Base-by-base conservation (phyloP, 1,284 basidiomycete genomes). In the Heterobasidion irregulare region DNA sequence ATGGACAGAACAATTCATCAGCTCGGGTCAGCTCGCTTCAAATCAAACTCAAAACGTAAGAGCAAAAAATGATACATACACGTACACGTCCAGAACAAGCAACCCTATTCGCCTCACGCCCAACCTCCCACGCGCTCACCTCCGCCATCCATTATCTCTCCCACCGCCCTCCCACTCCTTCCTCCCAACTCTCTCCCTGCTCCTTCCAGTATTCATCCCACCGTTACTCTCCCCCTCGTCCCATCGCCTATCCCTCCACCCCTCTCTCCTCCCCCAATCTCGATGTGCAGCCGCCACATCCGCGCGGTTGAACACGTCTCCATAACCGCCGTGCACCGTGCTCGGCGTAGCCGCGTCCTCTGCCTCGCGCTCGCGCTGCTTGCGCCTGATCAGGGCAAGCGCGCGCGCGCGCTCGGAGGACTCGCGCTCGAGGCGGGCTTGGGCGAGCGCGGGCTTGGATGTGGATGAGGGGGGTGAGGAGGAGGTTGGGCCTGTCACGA, bases 251-350 rank as follows among this genome's bases (percentile, higher is more conserved):
- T 50, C 44, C 43, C 34, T 51, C 50, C 43, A 52, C 19, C 41
- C n/a, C 38, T 43, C 36, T 26, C 47, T 32, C 38, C 32, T 8
- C 10, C 59, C 64, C 26, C 65, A 54, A 34, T 58, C 66, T 26
- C 75, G 71, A 63, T 84, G 83, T 2, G 88, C 89, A 56, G 83
- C 87, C 60, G 85, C 80, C 0, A 89, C 86, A 56, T 85, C 88
- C 47, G 68, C 66, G 55, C 76, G 74, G 64, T 92, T 90, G 65
- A 80, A 92, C 52, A 86, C 74, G 61, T 92, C 86, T 1, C 77
- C 75, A 58, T 90, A 90, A 2, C 78, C 80, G 6, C 82, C 84
- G 50, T 75, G 74, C 4, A 84, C 79, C 0, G 83, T 87, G 58
- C 80, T 86, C 1, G 88, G 86, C 2, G 88, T 89, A 60, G 78